Evolutionary conservation across 2,329 filamentous ascomycete genomes (phyloP).

Genomic region (Trichoderma sp.): DNA sequence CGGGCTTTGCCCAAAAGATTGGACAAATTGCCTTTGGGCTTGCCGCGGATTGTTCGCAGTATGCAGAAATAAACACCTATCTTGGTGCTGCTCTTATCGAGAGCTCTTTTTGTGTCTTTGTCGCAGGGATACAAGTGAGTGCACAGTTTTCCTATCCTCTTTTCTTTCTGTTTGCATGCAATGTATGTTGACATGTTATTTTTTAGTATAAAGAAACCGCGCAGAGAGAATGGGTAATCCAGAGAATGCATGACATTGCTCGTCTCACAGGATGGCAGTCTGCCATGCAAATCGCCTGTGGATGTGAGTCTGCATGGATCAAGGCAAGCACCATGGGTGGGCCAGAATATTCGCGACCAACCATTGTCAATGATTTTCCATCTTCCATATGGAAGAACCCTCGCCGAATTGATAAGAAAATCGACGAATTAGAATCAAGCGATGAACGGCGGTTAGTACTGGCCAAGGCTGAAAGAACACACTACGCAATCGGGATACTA

Average conservation of each 20-base stretch:
- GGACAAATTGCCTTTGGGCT: constrained; percentile 79
- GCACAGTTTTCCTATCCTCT: not conserved
- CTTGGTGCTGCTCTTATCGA: constrained; percentile 83
- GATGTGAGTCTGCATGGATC: constrained; percentile 83
- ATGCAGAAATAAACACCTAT: constrained; percentile 68
- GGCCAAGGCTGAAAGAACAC: constrained; percentile 63
- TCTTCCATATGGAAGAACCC: constrained; percentile 52
- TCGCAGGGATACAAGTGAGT: constrained; percentile 72
- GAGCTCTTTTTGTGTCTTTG: constrained; percentile 79
- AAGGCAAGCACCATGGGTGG: constrained; percentile 72
- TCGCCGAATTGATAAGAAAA: constrained; percentile 53
- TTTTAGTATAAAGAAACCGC: constrained; percentile 66
- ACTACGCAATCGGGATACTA: constrained; percentile 77
- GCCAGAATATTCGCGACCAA: constrained; percentile 66
- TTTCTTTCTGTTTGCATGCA: not conserved
- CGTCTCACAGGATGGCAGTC: constrained; percentile 86
- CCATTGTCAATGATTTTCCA: constrained; percentile 41
- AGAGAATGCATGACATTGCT: constrained; percentile 72
- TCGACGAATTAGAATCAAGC: constrained; percentile 48
- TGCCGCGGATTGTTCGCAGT: constrained; percentile 54
- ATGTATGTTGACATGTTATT: constrained; percentile 31
- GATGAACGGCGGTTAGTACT: constrained; percentile 56
- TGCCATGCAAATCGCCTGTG: constrained; percentile 75
- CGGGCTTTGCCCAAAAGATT: constrained; percentile 69
- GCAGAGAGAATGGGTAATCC: constrained; percentile 78